Conservation (phyloP, 306 rosid species). For the Lupinus albus region DNA sequence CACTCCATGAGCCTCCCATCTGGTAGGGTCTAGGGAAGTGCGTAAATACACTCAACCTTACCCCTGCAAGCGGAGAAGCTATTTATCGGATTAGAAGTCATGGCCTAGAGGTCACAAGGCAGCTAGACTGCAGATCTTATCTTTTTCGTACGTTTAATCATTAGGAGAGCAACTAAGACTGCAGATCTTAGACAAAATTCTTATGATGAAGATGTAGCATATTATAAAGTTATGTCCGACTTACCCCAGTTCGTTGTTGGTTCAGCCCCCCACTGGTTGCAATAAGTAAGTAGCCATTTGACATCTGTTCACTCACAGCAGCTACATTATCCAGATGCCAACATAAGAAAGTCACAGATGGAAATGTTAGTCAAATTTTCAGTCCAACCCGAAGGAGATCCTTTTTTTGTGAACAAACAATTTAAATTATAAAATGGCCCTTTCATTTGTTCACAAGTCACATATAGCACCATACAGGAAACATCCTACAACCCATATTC, state of each 20-base stretch:
- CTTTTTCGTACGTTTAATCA: neutral
- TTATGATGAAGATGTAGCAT: conserved; percentile 16
- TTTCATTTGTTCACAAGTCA: neutral
- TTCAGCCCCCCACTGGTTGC: conserved; percentile 97
- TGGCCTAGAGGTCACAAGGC: no score
- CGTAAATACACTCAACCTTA: no score
- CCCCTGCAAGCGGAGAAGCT: no score
- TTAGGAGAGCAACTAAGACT: conserved; percentile 17
- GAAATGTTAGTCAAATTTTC: conserved; percentile 25
- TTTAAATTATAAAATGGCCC: conserved; percentile 14
- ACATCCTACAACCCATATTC: conserved; percentile 9
- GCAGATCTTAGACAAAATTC: conserved; percentile 10
- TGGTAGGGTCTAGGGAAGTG: no score
- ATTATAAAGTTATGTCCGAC: conserved; percentile 40
- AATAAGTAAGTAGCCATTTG: conserved; percentile 91
- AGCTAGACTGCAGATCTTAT: neutral
- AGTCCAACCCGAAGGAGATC: neutral
- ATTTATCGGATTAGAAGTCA: neutral
- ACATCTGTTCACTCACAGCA: conserved; percentile 57
- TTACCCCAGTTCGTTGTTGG: conserved; percentile 98
- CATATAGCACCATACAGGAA: neutral
- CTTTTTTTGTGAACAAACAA: neutral
- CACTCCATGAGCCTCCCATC: no score
- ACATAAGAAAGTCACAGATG: conserved; percentile 18
- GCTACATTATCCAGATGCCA: conserved; percentile 50